These are phyloP conservation scores for Saturnispora quitensis DNA, from an alignment of 805 yeast species.

Conservation along the genomic window DNA sequence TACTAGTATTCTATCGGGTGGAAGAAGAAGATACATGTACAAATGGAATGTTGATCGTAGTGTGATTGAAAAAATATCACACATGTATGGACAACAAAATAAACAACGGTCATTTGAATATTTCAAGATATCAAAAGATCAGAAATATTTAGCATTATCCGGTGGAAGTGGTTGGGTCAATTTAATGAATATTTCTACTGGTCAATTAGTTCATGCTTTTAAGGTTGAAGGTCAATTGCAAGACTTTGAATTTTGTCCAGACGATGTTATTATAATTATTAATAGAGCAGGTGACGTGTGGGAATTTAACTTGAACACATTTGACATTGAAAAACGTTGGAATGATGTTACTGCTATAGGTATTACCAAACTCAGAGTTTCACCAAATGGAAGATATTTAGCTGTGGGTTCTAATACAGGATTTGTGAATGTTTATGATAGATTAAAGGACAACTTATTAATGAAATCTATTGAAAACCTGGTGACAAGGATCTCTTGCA, in stretches of 20 bases:
- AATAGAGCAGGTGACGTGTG: constrained; percentile 80
- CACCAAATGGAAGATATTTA: constrained; percentile 55
- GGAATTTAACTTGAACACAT: constrained; percentile 59
- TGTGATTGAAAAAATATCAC: constrained; percentile 69
- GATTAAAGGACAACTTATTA: constrained; percentile 38
- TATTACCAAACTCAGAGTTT: constrained; percentile 59
- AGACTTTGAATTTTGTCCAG: constrained; percentile 62
- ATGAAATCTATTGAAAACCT: constrained; percentile 64
- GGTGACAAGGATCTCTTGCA: constrained; percentile 66
- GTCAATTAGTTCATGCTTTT: constrained; percentile 82
- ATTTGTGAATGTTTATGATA: constrained; percentile 78
- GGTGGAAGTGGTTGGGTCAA: constrained; percentile 93
- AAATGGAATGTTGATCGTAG: constrained; percentile 70
- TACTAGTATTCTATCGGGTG: constrained; percentile 68
- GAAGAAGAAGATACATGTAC: constrained; percentile 86
- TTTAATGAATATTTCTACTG: constrained; percentile 61
- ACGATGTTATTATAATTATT: constrained; percentile 42
- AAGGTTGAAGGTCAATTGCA: constrained; percentile 81
- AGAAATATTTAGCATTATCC: constrained; percentile 59
- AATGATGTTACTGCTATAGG: constrained; percentile 80
- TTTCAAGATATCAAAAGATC: constrained; percentile 68
- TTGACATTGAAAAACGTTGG: constrained; percentile 61
- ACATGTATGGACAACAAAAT: constrained; percentile 86
- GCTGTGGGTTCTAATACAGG: constrained; percentile 90
- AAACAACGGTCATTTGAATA: constrained; percentile 82